Evolutionary conservation across 2,329 filamentous ascomycete species (phyloP).

Genomic region (Neobulgaria alba): DNA sequence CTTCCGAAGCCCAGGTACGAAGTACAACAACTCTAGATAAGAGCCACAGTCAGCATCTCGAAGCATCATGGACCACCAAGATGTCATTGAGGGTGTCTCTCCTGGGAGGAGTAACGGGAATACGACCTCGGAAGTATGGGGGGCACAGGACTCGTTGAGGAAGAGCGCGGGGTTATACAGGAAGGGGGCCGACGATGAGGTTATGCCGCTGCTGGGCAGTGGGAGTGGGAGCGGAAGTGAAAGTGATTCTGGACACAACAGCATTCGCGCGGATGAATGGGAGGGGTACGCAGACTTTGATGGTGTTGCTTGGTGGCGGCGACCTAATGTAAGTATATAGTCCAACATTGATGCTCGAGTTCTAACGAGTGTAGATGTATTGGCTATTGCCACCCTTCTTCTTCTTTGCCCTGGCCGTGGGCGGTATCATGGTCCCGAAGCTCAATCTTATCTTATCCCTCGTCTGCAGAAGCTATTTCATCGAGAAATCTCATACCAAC

Average conservation of each 20-base stretch:
- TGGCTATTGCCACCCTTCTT: slow-evolving; percentile 65
- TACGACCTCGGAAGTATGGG: slow-evolving; percentile 14
- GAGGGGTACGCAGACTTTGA: slow-evolving; percentile 48
- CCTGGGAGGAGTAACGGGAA: slow-evolving; percentile 1
- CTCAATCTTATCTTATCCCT: slow-evolving; percentile 79
- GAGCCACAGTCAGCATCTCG: no score
- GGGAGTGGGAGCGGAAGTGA: slow-evolving; percentile 12
- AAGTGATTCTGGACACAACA: slow-evolving; percentile 1
- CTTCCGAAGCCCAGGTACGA: no score
- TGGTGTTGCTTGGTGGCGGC: slow-evolving; percentile 51
- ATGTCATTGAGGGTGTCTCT: not conserved
- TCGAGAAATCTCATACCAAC: slow-evolving; percentile 51
- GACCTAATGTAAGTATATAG: slow-evolving; percentile 57
- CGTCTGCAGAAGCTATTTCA: slow-evolving; percentile 75
- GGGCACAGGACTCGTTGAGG: slow-evolving; percentile 19
- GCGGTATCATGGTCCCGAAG: slow-evolving; percentile 59
- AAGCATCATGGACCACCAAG: slow-evolving; percentile 11
- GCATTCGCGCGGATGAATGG: slow-evolving; percentile 32
- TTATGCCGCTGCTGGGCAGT: slow-evolving; percentile 20
- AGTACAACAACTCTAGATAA: no score
- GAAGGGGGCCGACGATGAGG: slow-evolving; percentile 8
- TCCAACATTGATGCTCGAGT: no score
- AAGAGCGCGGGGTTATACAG: slow-evolving; percentile 13
- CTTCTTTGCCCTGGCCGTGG: slow-evolving; percentile 1
- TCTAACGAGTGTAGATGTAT: no score